phyloP scores from a whole-genome alignment of 148 eudicot species.

The Camellia lanceoleosa region DNA sequence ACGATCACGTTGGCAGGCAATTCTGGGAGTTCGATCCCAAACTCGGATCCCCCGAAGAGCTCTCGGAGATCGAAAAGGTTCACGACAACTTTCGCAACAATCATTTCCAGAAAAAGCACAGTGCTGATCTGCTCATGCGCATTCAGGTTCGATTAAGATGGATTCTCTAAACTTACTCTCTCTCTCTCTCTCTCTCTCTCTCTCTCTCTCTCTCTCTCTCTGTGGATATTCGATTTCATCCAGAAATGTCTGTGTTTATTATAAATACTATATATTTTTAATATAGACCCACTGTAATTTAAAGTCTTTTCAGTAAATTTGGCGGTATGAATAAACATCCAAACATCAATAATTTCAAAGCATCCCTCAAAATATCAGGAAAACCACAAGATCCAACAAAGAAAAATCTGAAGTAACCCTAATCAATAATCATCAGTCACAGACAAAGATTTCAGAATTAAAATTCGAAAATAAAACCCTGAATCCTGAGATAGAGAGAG shows the following conservation, averaged over 20 bases:
- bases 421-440: no score
- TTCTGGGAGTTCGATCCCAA: slow-evolving; percentile 84
- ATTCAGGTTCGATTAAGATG: slow-evolving; percentile 45
- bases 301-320: background rate
- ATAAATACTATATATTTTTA: background rate
- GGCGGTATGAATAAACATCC: no score
- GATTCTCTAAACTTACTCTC: background rate
- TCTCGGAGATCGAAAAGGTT: slow-evolving; percentile 54
- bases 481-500: no score
- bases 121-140: slow-evolving; percentile 89
- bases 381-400: no score
- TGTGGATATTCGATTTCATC: background rate
- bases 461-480: no score
- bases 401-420: no score
- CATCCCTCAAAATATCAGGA: no score
- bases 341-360: no score
- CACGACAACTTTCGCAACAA: slow-evolving; percentile 49
- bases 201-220: background rate
- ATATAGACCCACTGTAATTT: background rate
- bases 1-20: slow-evolving; percentile 82
- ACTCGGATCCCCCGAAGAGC: slow-evolving; percentile 58
- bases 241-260: background rate
- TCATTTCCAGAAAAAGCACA: slow-evolving; percentile 72
- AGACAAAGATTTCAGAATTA: no score
- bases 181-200: background rate